Evolutionary conservation across 2,329 filamentous ascomycete species (phyloP), one percentile per base, ranked within the genome.

Genomic region (Myriangium duriaei): DNA sequence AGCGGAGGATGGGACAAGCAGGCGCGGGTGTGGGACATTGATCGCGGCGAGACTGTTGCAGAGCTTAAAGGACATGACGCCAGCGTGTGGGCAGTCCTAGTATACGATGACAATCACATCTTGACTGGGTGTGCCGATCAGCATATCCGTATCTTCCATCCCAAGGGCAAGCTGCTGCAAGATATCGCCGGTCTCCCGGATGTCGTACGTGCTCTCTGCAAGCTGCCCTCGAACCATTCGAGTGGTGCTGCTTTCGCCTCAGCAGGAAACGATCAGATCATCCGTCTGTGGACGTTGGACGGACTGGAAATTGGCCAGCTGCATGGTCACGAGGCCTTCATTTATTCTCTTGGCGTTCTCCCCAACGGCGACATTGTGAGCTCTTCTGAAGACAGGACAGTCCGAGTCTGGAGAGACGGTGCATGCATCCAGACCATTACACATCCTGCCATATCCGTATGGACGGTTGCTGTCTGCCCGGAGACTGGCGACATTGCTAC

Each of bases 391-490:
- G 91, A 98, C 60, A 75, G 91, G n/a, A 95, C 91, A 0, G 75
- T 93, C 21, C 74, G 85, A 37, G 67, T 98, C 54, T 98, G 92
- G 91, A 79, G 73, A 48, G 82, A 80, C 31, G 72, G 67, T 11
- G 71, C 86, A 40, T 96, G 88, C 55, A 63, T 94, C 32, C 91
- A 98, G 59, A 95, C 88, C 28, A 96, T 98, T 46, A 95, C 88
- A 1, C 86, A 95, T 52, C 91, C 91, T 9, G 91, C 91, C 7
- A 92, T 96, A 39, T 96, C 88, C 0, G 87, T 98, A 4, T 98
- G 91, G 91, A 71, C 76, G 11, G 85, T 98, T 12, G 82, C 86
- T n/a, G 81, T 74, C 9, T 91, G 83, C 52, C 54, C 69, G 1
- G 76, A 84, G 45, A 92, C 74, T 33, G 88, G 91, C 14, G 92